Conservation (phyloP, 129 eudicot genomes). For the Apium graveolens region DNA sequence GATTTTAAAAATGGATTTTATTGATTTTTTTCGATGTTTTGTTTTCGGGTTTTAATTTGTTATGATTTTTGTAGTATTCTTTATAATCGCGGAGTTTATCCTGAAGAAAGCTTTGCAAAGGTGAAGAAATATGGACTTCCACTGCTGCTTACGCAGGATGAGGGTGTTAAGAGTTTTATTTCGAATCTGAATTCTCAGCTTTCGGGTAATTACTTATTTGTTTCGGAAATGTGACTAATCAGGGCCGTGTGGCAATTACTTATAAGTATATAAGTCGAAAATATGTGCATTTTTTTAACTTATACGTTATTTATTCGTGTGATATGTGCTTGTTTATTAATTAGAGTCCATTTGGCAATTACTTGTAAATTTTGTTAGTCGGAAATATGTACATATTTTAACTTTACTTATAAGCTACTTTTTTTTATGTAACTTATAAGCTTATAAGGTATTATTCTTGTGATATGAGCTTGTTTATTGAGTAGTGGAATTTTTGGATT, state of each 20-base stretch:
- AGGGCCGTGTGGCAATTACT: too few relatives aligned
- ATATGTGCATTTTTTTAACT: too few relatives aligned
- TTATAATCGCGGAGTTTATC: constrained; percentile 88
- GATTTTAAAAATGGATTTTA: neutral
- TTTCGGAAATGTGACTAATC: neutral
- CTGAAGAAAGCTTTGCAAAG: constrained; percentile 78
- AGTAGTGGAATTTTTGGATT: neutral
- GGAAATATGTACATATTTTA: too few relatives aligned
- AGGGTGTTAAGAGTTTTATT: constrained; percentile 78
- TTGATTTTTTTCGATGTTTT: neutral
- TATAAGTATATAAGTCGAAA: too few relatives aligned
- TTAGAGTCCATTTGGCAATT: too few relatives aligned
- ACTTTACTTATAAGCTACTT: too few relatives aligned
- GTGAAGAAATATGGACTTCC: constrained; percentile 98
- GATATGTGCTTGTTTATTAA: neutral
- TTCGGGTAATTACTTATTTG: constrained; percentile 39
- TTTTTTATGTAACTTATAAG: too few relatives aligned
- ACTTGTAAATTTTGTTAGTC: too few relatives aligned
- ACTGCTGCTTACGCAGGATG: constrained; percentile 87
- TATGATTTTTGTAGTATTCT: constrained; percentile 45
- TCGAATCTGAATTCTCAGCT: constrained; percentile 77
- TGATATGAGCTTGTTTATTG: neutral
- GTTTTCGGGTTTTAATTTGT: constrained; percentile 6
- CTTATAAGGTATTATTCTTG: too few relatives aligned
- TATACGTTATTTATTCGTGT: neutral